Base-by-base conservation (phyloP, 352 stramenopile species). In the Peronosclerospora sorghi region DNA sequence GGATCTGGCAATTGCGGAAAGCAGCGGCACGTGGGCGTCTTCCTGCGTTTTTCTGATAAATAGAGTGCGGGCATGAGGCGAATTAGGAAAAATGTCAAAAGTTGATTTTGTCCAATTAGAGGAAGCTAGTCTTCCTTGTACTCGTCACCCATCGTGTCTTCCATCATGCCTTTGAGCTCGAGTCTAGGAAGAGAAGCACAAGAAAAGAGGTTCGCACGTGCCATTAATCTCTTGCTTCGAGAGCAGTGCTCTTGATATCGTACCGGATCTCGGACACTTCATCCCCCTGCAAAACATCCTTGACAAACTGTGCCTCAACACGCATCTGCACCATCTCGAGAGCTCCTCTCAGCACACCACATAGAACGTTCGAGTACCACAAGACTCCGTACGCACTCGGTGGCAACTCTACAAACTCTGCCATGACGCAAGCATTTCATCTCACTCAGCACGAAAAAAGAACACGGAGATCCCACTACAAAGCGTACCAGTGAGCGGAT, bases 361-460 rank as follows among this genome's bases (percentile, higher is more conserved):
- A 98, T 35, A 98, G 85, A 27, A 99, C 66, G 57, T 97, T 97
- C 15, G 80, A 97, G 73, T 99, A 98, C 62, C 94, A 90, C 41
- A 98, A 67, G 35, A 83, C 76, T 7, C 79, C 77, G 29, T 92
- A 84, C 0, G 86, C 85, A 53, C 86, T 86, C 5, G 81, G 73
- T 8, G 87, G 85, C 28, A 95, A 63, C 55, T 95, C 80, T 17
- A 96, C 85, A 51, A 95, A 96, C 32, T 95, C 81, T 87, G 37
- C 18, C 48, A 34, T 8, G 24, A 15, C 36, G 21, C 21, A 26
- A 26, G 21, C 21, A 26, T 26, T 6, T 26, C 21, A n/a, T n/a
- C n/a, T n/a, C n/a, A n/a, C 21, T 26, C 10, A 40, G 19, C 24
- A 48, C 14, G 17, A 38, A 23, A 43, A 27, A 12, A n/a, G 3